Conservation (phyloP, 2,329 filamentous ascomycete species). For the Claviceps capensis region DNA sequence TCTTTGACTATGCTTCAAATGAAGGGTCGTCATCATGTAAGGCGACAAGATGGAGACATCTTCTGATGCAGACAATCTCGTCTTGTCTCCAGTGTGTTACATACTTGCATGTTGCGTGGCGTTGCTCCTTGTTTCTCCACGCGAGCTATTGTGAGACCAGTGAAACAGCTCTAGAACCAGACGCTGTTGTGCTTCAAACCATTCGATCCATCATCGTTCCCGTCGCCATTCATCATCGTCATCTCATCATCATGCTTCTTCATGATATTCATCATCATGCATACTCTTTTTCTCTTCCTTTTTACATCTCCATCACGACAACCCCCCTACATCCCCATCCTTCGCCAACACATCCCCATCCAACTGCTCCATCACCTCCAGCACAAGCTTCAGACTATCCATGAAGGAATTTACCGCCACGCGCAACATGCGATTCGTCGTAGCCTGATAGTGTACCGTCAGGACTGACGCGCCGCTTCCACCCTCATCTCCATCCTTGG, state of each 20-base stretch:
- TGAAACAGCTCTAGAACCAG: too few relatives aligned
- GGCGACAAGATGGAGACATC: background rate
- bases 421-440: conserved; percentile 90
- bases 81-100: background rate
- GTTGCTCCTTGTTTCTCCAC: too few relatives aligned
- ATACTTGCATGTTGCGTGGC: too few relatives aligned
- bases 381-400: conserved; percentile 70
- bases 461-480: conserved; percentile 35
- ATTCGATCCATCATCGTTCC: too few relatives aligned
- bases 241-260: too few relatives aligned
- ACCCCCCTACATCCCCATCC: background rate
- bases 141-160: too few relatives aligned
- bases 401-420: conserved; percentile 95
- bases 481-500: conserved; percentile 3
- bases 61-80: background rate
- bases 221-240: too few relatives aligned
- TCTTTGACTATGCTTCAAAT: too few relatives aligned
- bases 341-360: conserved; percentile 63
- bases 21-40: background rate
- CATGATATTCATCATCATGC: too few relatives aligned
- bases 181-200: too few relatives aligned
- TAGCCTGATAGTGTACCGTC: conserved; percentile 65
- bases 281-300: background rate
- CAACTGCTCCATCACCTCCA: conserved; percentile 82
- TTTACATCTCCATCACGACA: too few relatives aligned